Evolutionary conservation across 192 early-diverging fungal genomes (phyloP).

Genomic region (Coemansia sp.): DNA sequence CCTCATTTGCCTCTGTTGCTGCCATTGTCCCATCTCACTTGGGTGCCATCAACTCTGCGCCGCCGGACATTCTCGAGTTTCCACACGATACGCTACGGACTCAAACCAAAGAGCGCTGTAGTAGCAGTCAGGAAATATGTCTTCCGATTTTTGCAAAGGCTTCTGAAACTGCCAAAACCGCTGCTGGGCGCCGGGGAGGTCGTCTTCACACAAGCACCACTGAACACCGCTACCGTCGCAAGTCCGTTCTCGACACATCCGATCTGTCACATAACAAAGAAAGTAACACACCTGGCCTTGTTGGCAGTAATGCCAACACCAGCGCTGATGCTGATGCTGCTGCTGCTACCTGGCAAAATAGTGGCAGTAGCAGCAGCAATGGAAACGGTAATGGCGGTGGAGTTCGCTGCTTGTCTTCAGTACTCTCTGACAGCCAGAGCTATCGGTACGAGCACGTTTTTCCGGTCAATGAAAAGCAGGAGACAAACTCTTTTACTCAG

Average conservation of each 20-base stretch:
- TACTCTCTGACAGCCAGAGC: conserved; percentile 13
- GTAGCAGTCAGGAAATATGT: not conserved
- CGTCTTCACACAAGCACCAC: conserved; percentile 44
- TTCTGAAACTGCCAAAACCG: conserved; percentile 4
- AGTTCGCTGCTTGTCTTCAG: conserved; percentile 36
- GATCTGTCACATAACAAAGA: conserved; percentile 2
- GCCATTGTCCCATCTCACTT: conserved; percentile 12
- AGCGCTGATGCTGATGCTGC: not conserved
- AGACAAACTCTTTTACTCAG: not conserved
- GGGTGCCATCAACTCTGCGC: conserved; percentile 34
- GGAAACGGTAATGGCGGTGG: conserved; percentile 11
- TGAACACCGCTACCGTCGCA: conserved; percentile 56
- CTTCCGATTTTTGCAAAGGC: not conserved
- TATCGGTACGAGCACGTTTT: conserved; percentile 51
- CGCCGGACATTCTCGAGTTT: conserved; percentile 48
- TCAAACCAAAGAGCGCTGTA: conserved; percentile 3
- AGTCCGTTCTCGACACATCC: conserved; percentile 40
- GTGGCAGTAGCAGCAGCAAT: conserved; percentile 4
- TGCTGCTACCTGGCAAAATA: not conserved
- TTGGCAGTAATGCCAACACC: not conserved
- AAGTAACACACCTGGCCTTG: not conserved
- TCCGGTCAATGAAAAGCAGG: conserved; percentile 27
- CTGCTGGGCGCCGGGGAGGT: conserved; percentile 4
- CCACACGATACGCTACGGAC: conserved; percentile 19
- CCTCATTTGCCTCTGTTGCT: conserved; percentile 8